Evolutionary conservation across 2,329 filamentous ascomycete species (phyloP).

Genomic region (Purpureocillium takamizusanense): DNA sequence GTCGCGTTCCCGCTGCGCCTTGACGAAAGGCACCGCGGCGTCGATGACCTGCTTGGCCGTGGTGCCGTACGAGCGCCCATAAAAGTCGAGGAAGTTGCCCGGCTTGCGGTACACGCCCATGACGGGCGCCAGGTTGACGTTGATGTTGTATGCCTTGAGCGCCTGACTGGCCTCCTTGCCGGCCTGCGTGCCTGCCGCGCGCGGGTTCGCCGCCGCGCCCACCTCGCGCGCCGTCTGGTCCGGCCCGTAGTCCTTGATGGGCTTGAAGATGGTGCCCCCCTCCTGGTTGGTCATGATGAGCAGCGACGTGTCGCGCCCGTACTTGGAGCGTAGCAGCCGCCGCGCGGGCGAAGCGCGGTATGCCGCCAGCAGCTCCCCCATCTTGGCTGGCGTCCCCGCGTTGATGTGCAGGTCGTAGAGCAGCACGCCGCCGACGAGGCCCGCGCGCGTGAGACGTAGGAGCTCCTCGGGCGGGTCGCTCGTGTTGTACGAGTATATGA

Average conservation of each 20-base stretch:
- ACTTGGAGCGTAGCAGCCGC: slow-evolving; percentile 2
- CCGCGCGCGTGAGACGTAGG: slow-evolving; percentile 4
- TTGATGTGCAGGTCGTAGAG: slow-evolving; percentile 8
- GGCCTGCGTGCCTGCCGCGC: slow-evolving; percentile 2
- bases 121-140: slow-evolving; percentile 4
- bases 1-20: slow-evolving; percentile 4
- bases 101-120: slow-evolving; percentile 4
- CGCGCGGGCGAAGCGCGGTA: slow-evolving; percentile 6
- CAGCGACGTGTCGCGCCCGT: slow-evolving; percentile 3
- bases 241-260: slow-evolving; percentile 3
- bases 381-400: slow-evolving; percentile 4
- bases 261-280: slow-evolving; percentile 5
- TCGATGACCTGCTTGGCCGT: slow-evolving; percentile 3
- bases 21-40: slow-evolving; percentile 7
- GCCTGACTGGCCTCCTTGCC: slow-evolving; percentile 3
- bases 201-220: slow-evolving; percentile 1
- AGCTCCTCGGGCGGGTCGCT: slow-evolving; percentile 3
- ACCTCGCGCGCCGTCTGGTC: slow-evolving; percentile 3
- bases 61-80: slow-evolving; percentile 1
- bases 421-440: slow-evolving; percentile 7
- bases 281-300: slow-evolving; percentile 8
- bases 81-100: slow-evolving; percentile 3
- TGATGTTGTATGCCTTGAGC: slow-evolving; percentile 2
- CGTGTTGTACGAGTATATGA: slow-evolving; percentile 6
- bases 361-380: slow-evolving; percentile 3